A percentile compares a stretch with the other conserved stretches of the same genome.
phyloP scores from a whole-genome alignment of 2,329 filamentous ascomycete genomes.

The Neofusicoccum parvum region DNA sequence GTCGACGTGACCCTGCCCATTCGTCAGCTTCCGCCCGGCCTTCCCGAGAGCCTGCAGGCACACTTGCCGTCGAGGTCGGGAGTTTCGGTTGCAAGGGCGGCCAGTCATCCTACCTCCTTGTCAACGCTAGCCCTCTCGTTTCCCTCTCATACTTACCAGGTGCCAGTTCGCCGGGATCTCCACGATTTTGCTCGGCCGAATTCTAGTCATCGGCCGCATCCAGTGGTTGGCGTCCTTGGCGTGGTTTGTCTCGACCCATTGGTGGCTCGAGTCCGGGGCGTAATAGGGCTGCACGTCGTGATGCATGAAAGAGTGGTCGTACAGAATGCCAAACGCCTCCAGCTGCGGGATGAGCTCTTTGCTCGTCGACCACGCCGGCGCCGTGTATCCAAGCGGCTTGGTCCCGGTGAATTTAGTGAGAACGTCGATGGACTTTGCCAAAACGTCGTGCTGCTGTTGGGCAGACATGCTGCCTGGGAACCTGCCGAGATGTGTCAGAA shows the following conservation, averaged over 20 bases:
- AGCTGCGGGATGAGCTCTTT: slow-evolving; percentile 43
- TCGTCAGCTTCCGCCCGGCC: neutral
- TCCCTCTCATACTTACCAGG: slow-evolving; percentile 1
- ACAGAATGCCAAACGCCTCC: slow-evolving; percentile 46
- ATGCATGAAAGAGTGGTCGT: slow-evolving; percentile 54
- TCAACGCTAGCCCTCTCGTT: neutral
- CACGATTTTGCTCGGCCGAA: slow-evolving; percentile 40
- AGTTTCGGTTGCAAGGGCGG: slow-evolving; percentile 44
- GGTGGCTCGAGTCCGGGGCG: slow-evolving; percentile 31
- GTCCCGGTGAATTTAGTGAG: slow-evolving; percentile 43
- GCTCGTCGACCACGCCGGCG: slow-evolving; percentile 46
- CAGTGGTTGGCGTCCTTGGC: slow-evolving; percentile 36
- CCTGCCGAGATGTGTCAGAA: neutral
- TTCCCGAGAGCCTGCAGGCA: neutral
- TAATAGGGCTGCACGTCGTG: slow-evolving; percentile 50
- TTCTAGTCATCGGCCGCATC: slow-evolving; percentile 42
- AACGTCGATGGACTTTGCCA: slow-evolving; percentile 43
- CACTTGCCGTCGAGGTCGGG: neutral
- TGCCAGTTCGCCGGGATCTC: slow-evolving; percentile 53
- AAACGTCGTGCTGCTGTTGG: slow-evolving; percentile 41
- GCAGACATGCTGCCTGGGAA: neutral
- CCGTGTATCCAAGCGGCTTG: slow-evolving; percentile 47
- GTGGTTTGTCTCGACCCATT: slow-evolving; percentile 34
- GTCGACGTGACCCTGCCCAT: slow-evolving; percentile 46
- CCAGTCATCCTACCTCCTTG: slow-evolving; percentile 46